Evolutionary conservation across 768 basidiomycete genomes (phyloP).

Genomic region (Lenzites betulinus): DNA sequence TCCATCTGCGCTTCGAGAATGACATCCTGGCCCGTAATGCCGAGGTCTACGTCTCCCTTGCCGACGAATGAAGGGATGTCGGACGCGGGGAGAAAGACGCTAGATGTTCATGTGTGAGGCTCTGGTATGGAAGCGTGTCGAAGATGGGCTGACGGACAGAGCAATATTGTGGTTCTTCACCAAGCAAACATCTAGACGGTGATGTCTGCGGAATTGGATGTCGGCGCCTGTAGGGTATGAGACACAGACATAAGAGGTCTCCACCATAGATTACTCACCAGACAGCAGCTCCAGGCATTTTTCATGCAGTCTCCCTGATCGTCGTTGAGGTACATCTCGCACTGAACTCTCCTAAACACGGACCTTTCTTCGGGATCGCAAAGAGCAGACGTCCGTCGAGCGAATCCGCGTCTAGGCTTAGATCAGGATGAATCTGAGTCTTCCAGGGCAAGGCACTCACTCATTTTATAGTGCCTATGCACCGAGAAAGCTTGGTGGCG

Average conservation of each 20-base stretch:
- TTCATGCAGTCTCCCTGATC: constrained; percentile 81
- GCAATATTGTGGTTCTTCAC: constrained; percentile 92
- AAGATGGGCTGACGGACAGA: constrained; percentile 57
- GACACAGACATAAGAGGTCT: background rate
- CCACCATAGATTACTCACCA: constrained; percentile 48
- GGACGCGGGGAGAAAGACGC: constrained; percentile 93
- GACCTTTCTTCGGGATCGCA: constrained; percentile 98
- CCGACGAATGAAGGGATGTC: constrained; percentile 99
- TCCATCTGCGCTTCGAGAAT: constrained; percentile 90
- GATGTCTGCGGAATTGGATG: constrained; percentile 87
- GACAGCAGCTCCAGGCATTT: constrained; percentile 84
- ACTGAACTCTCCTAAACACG: constrained; percentile 4
- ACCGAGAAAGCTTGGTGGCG: background rate
- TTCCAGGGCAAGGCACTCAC: background rate
- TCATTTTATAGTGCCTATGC: constrained; percentile 3
- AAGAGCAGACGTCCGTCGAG: constrained; percentile 88
- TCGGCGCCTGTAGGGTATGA: constrained; percentile 69
- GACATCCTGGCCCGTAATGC: constrained; percentile 98
- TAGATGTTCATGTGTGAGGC: constrained; percentile 31
- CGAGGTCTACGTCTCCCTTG: constrained; percentile 94
- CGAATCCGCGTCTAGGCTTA: constrained; percentile 61
- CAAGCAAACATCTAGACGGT: constrained; percentile 91
- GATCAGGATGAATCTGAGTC: background rate
- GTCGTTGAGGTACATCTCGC: background rate
- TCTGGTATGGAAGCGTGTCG: background rate